A percentile compares a stretch with the other conserved stretches of the same genome.
Evolutionary conservation across 768 basidiomycete species (phyloP).

Genomic region (Imleria badia): DNA sequence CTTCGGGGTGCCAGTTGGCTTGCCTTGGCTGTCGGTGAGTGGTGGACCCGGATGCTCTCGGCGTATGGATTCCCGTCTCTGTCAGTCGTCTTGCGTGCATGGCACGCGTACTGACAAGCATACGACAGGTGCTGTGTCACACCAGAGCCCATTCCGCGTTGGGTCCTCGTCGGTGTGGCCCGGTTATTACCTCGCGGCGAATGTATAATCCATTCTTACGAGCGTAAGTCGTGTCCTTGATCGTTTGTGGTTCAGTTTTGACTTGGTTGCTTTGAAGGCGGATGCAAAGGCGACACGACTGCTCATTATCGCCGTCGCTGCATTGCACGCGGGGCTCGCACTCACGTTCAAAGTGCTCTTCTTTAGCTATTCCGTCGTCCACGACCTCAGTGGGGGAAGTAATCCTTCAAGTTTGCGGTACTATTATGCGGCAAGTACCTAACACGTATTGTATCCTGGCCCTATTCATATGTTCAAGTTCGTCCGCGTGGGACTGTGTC

Average conservation of each 20-base stretch:
- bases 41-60: conserved; percentile 74
- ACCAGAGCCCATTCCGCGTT: conserved; percentile 78
- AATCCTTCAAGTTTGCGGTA: conserved; percentile 25
- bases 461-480: no score
- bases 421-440: no score
- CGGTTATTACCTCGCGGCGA: conserved; percentile 80
- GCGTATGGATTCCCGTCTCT: conserved; percentile 84
- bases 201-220: conserved; percentile 88
- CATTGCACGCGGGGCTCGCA: conserved; percentile 77
- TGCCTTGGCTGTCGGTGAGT: no score
- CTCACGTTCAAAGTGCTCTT: conserved; percentile 78
- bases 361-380: conserved; percentile 56
- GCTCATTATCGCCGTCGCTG: conserved; percentile 71
- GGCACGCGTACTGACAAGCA: background rate
- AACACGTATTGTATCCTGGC: no score
- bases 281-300: conserved; percentile 86
- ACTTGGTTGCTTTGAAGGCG: conserved; percentile 46
- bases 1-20: conserved; percentile 80
- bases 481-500: no score
- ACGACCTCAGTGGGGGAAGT: conserved; percentile 34
- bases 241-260: background rate
- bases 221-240: conserved; percentile 49
- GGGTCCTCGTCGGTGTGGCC: conserved; percentile 72
- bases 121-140: conserved; percentile 78
- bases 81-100: conserved; percentile 41